phyloP scores from a whole-genome alignment of 495 filamentous ascomycete species.

The Lindgomyces ingoldianus region DNA sequence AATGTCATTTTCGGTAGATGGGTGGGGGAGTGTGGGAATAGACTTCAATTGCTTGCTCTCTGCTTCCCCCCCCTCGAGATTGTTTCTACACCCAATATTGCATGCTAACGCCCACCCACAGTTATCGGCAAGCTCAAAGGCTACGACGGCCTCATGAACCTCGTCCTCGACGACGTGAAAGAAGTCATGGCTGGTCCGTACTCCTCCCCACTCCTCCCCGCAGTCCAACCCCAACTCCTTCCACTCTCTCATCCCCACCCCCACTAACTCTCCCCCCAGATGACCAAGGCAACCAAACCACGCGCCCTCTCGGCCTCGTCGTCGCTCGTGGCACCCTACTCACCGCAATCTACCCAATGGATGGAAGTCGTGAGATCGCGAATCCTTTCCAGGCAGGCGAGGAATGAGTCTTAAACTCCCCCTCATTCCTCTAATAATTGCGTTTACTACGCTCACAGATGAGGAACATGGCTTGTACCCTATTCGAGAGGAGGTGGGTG shows the following conservation, averaged over 20 bases:
- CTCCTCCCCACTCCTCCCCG: conserved; percentile 25
- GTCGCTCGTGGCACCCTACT: conserved; percentile 91
- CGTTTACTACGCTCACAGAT: background rate
- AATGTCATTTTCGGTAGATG: background rate
- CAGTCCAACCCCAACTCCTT: no score
- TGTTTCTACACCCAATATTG: no score
- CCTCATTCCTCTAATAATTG: no score
- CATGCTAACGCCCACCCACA: conserved; percentile 44
- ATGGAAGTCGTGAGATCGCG: conserved; percentile 92
- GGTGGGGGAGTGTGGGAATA: background rate
- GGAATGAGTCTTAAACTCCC: conserved; percentile 45
- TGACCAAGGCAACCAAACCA: conserved; percentile 85
- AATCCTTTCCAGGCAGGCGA: conserved; percentile 85
- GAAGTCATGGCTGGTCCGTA: conserved; percentile 86
- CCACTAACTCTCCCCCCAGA: conserved; percentile 53
- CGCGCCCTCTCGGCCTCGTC: conserved; percentile 81
- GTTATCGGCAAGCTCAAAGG: conserved; percentile 89
- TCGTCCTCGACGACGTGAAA: conserved; percentile 92
- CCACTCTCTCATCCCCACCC: no score
- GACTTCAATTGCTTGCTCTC: background rate
- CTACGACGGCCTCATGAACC: conserved; percentile 95
- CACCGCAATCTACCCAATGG: conserved; percentile 85
- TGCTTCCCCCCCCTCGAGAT: no score
- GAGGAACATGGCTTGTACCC: background rate
- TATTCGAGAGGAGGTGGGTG: background rate